Evolutionary conservation across 805 yeast genomes (phyloP).

Genomic region (Kregervanrija fluxuum): DNA sequence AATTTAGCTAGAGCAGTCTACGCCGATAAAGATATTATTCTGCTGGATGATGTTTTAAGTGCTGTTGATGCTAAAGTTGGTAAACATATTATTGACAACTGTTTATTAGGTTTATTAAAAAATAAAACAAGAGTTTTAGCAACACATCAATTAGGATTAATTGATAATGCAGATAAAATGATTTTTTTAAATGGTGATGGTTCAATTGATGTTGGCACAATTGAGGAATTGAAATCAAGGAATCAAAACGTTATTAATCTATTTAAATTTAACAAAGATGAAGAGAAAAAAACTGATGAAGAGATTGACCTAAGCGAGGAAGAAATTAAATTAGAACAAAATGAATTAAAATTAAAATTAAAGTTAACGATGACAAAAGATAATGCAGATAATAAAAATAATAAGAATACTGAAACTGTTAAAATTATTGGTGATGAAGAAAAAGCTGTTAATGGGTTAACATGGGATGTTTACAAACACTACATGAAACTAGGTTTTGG

Average conservation of each 20-base stretch:
- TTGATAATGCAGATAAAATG: constrained; percentile 62
- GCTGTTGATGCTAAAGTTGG: constrained; percentile 74
- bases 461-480: constrained; percentile 38
- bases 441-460: constrained; percentile 50
- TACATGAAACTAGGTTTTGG: constrained; percentile 55
- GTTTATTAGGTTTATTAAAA: constrained; percentile 52
- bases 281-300: constrained; percentile 22
- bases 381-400: neutral
- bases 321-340: constrained; percentile 10
- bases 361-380: neutral
- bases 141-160: constrained; percentile 74
- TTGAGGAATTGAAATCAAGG: constrained; percentile 41
- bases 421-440: constrained; percentile 43
- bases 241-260: constrained; percentile 31
- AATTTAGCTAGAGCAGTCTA: constrained; percentile 66
- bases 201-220: constrained; percentile 51
- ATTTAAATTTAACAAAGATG: constrained; percentile 32
- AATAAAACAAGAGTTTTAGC: constrained; percentile 67
- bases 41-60: constrained; percentile 59
- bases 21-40: constrained; percentile 48
- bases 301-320: constrained; percentile 10
- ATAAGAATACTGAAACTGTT: constrained; percentile 25
- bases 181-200: constrained; percentile 66
- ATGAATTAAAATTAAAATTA: constrained; percentile 11
- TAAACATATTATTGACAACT: constrained; percentile 45